Percentiles rank a stretch among this genome's conserved stretches.
These are phyloP conservation scores for Fomitopsis palustris DNA, from an alignment of 1,284 basidiomycete species.

Conservation along the genomic window DNA sequence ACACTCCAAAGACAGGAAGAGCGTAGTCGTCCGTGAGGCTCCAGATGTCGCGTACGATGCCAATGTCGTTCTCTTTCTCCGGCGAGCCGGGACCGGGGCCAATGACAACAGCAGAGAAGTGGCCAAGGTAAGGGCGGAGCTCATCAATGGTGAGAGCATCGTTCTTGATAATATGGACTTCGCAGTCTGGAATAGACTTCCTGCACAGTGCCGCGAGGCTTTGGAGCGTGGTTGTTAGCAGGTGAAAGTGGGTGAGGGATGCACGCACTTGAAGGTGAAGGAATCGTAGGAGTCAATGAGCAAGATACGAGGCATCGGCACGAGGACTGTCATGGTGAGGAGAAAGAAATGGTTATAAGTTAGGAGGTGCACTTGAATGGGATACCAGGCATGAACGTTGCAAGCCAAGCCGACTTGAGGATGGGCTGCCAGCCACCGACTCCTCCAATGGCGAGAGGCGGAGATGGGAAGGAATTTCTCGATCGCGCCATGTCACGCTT, in stretches of 20 bases:
- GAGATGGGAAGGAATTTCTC: background rate
- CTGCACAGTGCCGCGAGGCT: slow-evolving; percentile 67
- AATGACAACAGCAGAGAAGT: slow-evolving; percentile 68
- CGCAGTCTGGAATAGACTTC: slow-evolving; percentile 51
- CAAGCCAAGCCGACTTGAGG: background rate
- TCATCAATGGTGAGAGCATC: slow-evolving; percentile 50
- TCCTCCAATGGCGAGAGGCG: too few species aligned
- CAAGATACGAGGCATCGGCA: slow-evolving; percentile 39
- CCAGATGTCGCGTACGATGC: slow-evolving; percentile 67
- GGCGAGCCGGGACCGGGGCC: slow-evolving; percentile 86
- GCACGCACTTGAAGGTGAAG: slow-evolving; percentile 79
- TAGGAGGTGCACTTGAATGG: background rate
- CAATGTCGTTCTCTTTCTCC: slow-evolving; percentile 55
- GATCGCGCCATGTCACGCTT: background rate
- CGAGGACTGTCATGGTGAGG: slow-evolving; percentile 10
- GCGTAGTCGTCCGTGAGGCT: slow-evolving; percentile 46
- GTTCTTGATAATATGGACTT: slow-evolving; percentile 70
- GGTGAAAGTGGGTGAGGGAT: background rate
- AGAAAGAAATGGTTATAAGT: background rate
- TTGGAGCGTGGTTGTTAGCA: slow-evolving; percentile 6
- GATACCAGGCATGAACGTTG: background rate
- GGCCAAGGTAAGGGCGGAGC: slow-evolving; percentile 48
- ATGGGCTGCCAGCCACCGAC: background rate
- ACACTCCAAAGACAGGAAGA: slow-evolving; percentile 84
- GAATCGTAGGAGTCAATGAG: slow-evolving; percentile 85